Conservation (phyloP, 495 filamentous ascomycete genomes). For the Aspergillus leporis region DNA sequence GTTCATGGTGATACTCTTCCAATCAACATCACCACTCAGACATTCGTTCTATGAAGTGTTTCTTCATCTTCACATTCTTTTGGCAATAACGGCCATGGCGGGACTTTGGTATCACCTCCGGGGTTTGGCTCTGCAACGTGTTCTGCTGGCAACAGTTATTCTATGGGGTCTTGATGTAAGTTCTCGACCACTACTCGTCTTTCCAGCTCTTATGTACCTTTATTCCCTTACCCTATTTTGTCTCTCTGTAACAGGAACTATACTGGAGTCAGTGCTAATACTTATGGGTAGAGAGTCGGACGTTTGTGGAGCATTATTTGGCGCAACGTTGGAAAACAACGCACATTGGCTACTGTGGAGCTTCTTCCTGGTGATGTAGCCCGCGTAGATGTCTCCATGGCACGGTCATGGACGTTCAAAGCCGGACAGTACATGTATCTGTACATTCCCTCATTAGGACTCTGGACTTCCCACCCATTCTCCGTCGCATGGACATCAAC, state of each 20-base stretch:
- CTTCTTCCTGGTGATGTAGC: constrained; percentile 51
- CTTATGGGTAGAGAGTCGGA: constrained; percentile 50
- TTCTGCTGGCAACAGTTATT: constrained; percentile 39
- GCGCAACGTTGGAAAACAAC: constrained; percentile 52
- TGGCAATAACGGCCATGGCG: constrained; percentile 49
- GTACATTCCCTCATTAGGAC: constrained; percentile 51
- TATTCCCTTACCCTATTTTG: not conserved
- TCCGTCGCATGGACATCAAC: constrained; percentile 53
- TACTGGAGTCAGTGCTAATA: not conserved
- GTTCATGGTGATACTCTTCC: constrained; percentile 50
- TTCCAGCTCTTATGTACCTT: not conserved
- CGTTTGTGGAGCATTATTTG: constrained; percentile 57
- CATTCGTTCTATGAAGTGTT: constrained; percentile 63
- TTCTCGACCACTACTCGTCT: not conserved
- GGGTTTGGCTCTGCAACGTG: constrained; percentile 40
- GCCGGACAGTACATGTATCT: constrained; percentile 59
- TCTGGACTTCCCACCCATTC: constrained; percentile 60
- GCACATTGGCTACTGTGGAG: constrained; percentile 51
- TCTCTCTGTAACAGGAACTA: constrained; percentile 20
- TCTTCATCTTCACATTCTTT: constrained; percentile 53
- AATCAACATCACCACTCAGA: constrained; percentile 52
- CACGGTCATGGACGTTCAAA: constrained; percentile 48
- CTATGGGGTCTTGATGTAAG: constrained; percentile 44
- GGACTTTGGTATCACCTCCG: constrained; percentile 57
- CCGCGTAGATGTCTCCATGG: constrained; percentile 50